Percentiles rank a stretch among this genome's conserved stretches.
phyloP scores from a whole-genome alignment of 805 yeast genomes.

The Suhomyces sp. region DNA sequence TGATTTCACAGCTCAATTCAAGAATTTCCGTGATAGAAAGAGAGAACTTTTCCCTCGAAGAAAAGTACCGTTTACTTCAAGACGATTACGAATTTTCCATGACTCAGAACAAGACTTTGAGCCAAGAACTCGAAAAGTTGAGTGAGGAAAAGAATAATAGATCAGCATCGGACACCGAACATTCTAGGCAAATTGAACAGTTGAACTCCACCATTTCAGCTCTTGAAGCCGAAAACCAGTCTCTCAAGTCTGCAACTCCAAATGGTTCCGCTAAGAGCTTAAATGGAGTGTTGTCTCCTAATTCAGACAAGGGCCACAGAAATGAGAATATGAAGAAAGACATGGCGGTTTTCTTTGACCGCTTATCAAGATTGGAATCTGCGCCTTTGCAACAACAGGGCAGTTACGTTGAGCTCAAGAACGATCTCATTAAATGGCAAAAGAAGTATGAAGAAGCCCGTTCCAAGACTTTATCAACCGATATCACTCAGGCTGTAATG shows the following conservation, averaged over 20 bases:
- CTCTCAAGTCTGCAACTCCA: constrained; percentile 22
- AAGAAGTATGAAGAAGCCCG: constrained; percentile 49
- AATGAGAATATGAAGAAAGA: constrained; percentile 13
- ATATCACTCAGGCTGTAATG: constrained; percentile 17
- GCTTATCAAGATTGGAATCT: constrained; percentile 24
- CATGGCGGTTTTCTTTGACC: constrained; percentile 24
- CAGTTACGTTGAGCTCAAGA: constrained; percentile 15
- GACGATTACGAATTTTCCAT: constrained; percentile 19
- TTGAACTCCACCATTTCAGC: constrained; percentile 31
- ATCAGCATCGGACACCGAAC: background rate
- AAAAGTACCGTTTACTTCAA: constrained; percentile 18
- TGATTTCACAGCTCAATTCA: constrained; percentile 7
- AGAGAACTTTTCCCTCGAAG: constrained; percentile 10
- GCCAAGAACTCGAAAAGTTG: constrained; percentile 18
- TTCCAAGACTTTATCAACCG: constrained; percentile 23
- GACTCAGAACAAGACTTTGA: constrained; percentile 19
- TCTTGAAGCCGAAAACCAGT: constrained; percentile 36
- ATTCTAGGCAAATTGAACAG: constrained; percentile 23
- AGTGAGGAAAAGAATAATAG: constrained; percentile 12
- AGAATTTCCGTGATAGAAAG: constrained; percentile 5
- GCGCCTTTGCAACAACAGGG: constrained; percentile 11
- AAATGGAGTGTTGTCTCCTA: background rate
- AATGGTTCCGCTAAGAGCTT: background rate
- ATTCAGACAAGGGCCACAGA: background rate
- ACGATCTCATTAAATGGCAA: constrained; percentile 48